A percentile compares a stretch with the other conserved stretches of the same genome.
These are phyloP conservation scores for Prunus campanulata DNA, from an alignment of 306 rosid species.

Conservation along the genomic window DNA sequence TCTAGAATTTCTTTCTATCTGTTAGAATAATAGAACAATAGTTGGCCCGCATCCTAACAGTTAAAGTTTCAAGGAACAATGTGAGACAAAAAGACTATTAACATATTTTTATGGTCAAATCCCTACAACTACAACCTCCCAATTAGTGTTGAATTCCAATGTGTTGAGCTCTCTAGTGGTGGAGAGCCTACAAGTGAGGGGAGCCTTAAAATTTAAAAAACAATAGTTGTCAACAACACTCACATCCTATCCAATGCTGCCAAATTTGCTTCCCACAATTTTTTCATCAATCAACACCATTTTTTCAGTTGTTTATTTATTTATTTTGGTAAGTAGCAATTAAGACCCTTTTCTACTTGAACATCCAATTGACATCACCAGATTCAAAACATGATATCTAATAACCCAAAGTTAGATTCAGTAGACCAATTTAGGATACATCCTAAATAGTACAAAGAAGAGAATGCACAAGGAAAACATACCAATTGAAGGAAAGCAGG, in stretches of 20 bases:
- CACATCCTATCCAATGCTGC: no score
- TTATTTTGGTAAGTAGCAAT: no score
- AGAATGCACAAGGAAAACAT: constrained; percentile 23
- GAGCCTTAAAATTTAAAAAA: no score
- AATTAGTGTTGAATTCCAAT: no score
- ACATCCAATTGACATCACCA: not conserved
- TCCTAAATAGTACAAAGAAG: not conserved
- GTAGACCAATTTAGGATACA: not conserved
- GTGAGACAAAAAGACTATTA: not conserved
- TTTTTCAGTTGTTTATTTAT: no score
- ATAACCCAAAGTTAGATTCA: not conserved
- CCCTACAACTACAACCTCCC: not conserved
- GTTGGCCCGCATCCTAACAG: not conserved
- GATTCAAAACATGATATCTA: not conserved
- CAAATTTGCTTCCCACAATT: no score
- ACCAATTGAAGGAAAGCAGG: constrained; percentile 71
- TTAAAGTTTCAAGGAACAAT: not conserved
- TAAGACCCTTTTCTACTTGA: not conserved
- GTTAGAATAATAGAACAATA: not conserved
- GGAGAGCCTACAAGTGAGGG: not conserved
- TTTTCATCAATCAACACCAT: no score
- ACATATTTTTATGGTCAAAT: not conserved
- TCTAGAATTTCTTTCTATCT: no score
- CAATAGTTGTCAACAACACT: not conserved
- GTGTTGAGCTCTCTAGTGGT: not conserved